These are phyloP conservation scores for Amauroascus verrucosus DNA, from an alignment of 2,329 filamentous ascomycete species.

Conservation along the genomic window DNA sequence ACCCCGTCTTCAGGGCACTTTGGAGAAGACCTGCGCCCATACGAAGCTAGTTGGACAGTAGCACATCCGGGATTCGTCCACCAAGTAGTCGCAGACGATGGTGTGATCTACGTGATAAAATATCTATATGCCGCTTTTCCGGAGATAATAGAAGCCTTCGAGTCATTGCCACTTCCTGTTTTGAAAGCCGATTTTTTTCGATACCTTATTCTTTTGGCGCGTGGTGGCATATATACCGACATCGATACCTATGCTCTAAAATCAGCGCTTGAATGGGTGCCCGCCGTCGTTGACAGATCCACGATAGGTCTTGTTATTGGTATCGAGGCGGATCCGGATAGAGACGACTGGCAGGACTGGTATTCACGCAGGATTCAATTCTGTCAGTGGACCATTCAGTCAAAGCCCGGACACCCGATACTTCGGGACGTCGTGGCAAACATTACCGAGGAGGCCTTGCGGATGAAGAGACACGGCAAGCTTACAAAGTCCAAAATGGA, in stretches of 20 bases:
- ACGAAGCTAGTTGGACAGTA: conserved; percentile 82
- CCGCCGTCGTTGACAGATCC: conserved; percentile 61
- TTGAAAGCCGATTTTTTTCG: conserved; percentile 71
- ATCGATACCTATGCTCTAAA: conserved; percentile 84
- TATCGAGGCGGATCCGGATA: conserved; percentile 91
- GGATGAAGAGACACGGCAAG: conserved; percentile 56
- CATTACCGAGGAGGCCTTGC: conserved; percentile 73
- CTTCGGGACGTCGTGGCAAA: conserved; percentile 76
- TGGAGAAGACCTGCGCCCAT: conserved; percentile 59
- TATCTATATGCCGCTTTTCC: conserved; percentile 78
- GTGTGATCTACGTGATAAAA: conserved; percentile 68
- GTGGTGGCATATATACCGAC: conserved; percentile 76
- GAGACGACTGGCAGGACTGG: conserved; percentile 87
- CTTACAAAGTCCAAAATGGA: conserved; percentile 52
- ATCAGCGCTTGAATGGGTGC: conserved; percentile 80
- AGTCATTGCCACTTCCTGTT: conserved; percentile 60
- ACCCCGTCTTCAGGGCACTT: conserved; percentile 70
- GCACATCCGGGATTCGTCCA: conserved; percentile 86
- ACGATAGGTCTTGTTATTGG: conserved; percentile 80
- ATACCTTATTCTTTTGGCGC: conserved; percentile 63
- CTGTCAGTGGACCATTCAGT: conserved; percentile 97
- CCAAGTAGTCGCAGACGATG: conserved; percentile 89
- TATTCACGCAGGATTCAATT: conserved; percentile 95
- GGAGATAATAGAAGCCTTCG: conserved; percentile 67
- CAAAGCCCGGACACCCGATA: conserved; percentile 87